Percentiles rank a stretch among this genome's conserved stretches.
Evolutionary conservation across 805 yeast genomes (phyloP).

Genomic region (Suhomyces vadensis): DNA sequence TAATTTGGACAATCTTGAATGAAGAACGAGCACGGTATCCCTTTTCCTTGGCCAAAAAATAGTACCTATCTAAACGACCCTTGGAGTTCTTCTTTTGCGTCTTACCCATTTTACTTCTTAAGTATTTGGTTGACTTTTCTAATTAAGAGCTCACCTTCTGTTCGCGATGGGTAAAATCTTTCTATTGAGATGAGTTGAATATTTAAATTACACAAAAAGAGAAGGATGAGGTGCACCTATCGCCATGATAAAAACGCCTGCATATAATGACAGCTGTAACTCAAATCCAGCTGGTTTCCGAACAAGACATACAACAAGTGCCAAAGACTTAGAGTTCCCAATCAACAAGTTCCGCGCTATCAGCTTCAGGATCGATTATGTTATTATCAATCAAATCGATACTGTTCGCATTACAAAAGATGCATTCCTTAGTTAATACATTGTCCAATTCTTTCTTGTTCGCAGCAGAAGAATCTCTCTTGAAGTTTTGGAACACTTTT

Average conservation of each 20-base stretch:
- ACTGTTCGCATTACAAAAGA: conserved; percentile 72
- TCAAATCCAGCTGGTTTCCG: too few relatives aligned
- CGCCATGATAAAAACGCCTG: too few relatives aligned
- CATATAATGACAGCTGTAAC: too few relatives aligned
- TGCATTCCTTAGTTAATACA: conserved; percentile 63
- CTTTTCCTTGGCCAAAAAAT: conserved; percentile 93
- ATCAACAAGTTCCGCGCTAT: conserved; percentile 40
- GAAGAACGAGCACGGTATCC: conserved; percentile 99
- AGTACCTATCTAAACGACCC: conserved; percentile 99
- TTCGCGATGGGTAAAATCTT: conserved; percentile 3
- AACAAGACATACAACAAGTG: too few relatives aligned
- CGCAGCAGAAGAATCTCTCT: conserved; percentile 41
- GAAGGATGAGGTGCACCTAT: background rate
- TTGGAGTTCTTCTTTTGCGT: conserved; percentile 93
- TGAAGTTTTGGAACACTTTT: conserved; percentile 58
- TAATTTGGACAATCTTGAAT: conserved; percentile 90
- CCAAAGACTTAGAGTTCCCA: conserved; percentile 48
- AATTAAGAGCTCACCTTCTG: background rate
- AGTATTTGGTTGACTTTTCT: background rate
- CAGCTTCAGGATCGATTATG: conserved; percentile 39
- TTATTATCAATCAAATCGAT: conserved; percentile 70
- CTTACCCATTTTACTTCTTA: conserved; percentile 64
- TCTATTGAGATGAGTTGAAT: conserved; percentile 5
- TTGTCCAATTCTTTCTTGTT: conserved; percentile 56
- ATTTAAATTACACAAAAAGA: conserved; percentile 1